A percentile compares a stretch with the other conserved stretches of the same genome.
Evolutionary conservation across 2,329 filamentous ascomycete genomes (phyloP).

Genomic region (Rutstroemia sp.): DNA sequence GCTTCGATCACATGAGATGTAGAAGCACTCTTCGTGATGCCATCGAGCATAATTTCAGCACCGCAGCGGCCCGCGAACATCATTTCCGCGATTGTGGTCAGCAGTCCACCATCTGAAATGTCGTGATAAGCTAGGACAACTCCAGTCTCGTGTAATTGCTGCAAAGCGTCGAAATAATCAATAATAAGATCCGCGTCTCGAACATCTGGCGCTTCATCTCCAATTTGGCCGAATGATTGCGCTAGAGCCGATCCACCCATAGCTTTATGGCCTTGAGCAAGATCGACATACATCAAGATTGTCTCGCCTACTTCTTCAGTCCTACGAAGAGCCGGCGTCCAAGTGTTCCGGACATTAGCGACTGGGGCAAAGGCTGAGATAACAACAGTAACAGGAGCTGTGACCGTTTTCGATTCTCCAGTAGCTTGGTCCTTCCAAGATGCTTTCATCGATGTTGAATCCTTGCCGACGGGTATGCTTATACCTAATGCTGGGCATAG

Average conservation of each 20-base stretch:
- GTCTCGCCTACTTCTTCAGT: slow-evolving; percentile 85
- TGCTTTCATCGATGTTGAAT: slow-evolving; percentile 98
- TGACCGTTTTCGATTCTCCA: slow-evolving; percentile 72
- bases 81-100: slow-evolving; percentile 92
- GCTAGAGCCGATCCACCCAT: slow-evolving; percentile 88
- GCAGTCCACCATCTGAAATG: slow-evolving; percentile 82
- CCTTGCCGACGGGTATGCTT: slow-evolving; percentile 93
- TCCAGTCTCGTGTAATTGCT: slow-evolving; percentile 55
- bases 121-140: slow-evolving; percentile 93
- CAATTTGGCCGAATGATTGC: slow-evolving; percentile 81
- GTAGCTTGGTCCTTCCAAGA: slow-evolving; percentile 73
- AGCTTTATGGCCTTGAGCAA: slow-evolving; percentile 71
- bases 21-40: slow-evolving; percentile 54
- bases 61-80: slow-evolving; percentile 95
- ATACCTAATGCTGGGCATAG: slow-evolving; percentile 86
- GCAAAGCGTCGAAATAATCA: slow-evolving; percentile 86
- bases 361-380: slow-evolving; percentile 88
- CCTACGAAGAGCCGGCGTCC: slow-evolving; percentile 83
- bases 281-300: slow-evolving; percentile 82
- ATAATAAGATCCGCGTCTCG: slow-evolving; percentile 72
- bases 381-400: slow-evolving; percentile 82
- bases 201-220: slow-evolving; percentile 79
- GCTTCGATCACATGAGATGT: slow-evolving; percentile 59
- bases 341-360: slow-evolving; percentile 74
- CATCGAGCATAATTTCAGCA: slow-evolving; percentile 76